Evolutionary conservation across 768 basidiomycete genomes (phyloP), one percentile per base, ranked within the genome.

Genomic region (Dentipellis sp.): DNA sequence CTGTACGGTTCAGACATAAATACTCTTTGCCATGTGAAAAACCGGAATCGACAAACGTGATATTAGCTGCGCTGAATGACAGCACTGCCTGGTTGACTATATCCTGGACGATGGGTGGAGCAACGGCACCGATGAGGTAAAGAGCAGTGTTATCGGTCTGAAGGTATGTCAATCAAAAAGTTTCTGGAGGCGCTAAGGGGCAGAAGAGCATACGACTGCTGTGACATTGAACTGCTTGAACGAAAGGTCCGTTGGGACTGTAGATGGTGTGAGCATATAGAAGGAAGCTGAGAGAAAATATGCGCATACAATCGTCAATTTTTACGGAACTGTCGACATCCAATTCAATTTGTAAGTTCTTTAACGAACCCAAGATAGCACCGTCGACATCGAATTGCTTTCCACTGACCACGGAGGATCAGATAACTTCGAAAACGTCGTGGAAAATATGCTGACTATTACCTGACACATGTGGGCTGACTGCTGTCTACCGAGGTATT

Each of bases 111-210:
- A 84, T 70, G 12, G 86, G 83, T 16, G 76, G 81, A 42, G 84
- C 82, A 34, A 88, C 83, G 3, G 79, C 83, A n/a, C 84, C 83
- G 40, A 88, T 82, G 51, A 88, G 74, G 68, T 78, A 86, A 22
- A 89, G 68, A 0, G 76, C 79, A 2, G 81, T 81, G 58, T 75
- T 63, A 65, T 88, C 87, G 2, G 81, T 83, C 79, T 86, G 5
- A 49, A 45, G 8, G 19, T 17, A 22, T 23, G 10, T 16, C 52
- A 19, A 54, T 22, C 22, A 35, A 47, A 19, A 39, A 48, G 65
- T 42, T 59, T 39, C 37, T 22, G 29, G 45, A 47, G 36, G 23
- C 29, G 58, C 2, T 45, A 2, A 38, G 6, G 22, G 3, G 29
- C 29, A 29, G 17, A 22, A 22, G 22, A 36, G 62, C 75, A 65